Evolutionary conservation across 805 yeast genomes (phyloP).

Genomic region (Kluyveromyces lactis): DNA sequence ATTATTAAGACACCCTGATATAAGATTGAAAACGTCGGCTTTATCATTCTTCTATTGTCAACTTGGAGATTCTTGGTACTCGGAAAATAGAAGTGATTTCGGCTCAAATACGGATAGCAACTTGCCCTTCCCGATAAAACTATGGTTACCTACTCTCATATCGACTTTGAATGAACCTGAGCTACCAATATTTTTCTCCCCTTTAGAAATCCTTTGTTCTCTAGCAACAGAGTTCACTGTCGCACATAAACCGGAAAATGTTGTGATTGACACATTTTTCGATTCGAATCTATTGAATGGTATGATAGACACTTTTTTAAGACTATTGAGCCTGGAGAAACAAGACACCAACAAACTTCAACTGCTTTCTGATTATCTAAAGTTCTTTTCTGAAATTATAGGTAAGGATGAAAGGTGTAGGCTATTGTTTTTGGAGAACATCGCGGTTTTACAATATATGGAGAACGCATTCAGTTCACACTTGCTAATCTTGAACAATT

Average conservation of each 20-base stretch:
- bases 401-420: slow-evolving; percentile 24
- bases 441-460: slow-evolving; percentile 14
- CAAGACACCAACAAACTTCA: slow-evolving; percentile 13
- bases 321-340: slow-evolving; percentile 13
- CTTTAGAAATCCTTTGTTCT: slow-evolving; percentile 1
- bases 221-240: neutral
- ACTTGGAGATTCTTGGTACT: slow-evolving; percentile 1
- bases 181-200: slow-evolving; percentile 1
- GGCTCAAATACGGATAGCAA: neutral
- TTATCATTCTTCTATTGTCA: slow-evolving; percentile 5
- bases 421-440: slow-evolving; percentile 16
- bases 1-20: slow-evolving; percentile 3
- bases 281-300: slow-evolving; percentile 20
- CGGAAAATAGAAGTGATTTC: neutral
- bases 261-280: slow-evolving; percentile 17
- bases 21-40: slow-evolving; percentile 3
- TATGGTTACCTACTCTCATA: slow-evolving; percentile 4
- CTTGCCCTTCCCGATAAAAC: slow-evolving; percentile 3
- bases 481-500: slow-evolving; percentile 13
- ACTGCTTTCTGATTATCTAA: slow-evolving; percentile 18
- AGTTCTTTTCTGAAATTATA: slow-evolving; percentile 20
- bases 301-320: slow-evolving; percentile 17
- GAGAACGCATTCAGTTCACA: slow-evolving; percentile 20
- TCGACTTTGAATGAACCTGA: slow-evolving; percentile 4
- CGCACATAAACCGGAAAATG: slow-evolving; percentile 11